phyloP scores from a whole-genome alignment of 495 filamentous ascomycete genomes.

The Trichoderma reesei region DNA sequence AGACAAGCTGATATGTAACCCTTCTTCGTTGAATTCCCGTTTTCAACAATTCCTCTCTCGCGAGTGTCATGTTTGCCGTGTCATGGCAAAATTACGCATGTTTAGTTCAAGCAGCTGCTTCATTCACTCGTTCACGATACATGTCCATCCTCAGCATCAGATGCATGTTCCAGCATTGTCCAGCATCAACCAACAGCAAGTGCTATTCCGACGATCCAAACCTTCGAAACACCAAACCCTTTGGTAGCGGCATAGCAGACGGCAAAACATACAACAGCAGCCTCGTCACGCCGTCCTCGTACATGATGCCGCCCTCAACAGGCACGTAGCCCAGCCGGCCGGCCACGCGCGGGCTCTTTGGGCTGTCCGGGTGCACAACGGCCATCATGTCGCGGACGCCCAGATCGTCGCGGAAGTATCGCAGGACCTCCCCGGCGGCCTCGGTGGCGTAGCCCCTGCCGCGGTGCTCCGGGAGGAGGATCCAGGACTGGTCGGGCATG shows the following conservation, averaged over 20 bases:
- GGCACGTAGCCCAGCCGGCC: background rate
- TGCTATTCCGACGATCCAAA: background rate
- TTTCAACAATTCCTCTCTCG: too few species aligned
- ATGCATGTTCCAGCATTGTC: background rate
- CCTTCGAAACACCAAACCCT: background rate
- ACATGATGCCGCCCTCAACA: background rate
- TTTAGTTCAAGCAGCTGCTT: too few species aligned
- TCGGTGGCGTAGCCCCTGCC: background rate
- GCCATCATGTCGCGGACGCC: background rate
- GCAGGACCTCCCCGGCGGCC: background rate
- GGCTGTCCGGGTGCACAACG: background rate
- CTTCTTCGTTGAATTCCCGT: too few species aligned
- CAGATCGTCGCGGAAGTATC: background rate
- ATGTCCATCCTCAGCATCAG: too few species aligned
- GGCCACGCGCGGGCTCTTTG: background rate
- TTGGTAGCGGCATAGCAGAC: background rate
- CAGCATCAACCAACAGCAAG: background rate
- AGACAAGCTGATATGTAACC: too few species aligned
- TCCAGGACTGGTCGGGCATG: background rate
- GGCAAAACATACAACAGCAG: background rate
- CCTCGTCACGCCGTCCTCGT: background rate
- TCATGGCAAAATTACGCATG: too few species aligned
- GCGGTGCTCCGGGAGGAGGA: background rate
- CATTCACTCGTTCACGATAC: too few species aligned
- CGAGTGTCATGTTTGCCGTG: too few species aligned